Base-by-base conservation (phyloP, 306 rosid species). In the Malus fusca region DNA sequence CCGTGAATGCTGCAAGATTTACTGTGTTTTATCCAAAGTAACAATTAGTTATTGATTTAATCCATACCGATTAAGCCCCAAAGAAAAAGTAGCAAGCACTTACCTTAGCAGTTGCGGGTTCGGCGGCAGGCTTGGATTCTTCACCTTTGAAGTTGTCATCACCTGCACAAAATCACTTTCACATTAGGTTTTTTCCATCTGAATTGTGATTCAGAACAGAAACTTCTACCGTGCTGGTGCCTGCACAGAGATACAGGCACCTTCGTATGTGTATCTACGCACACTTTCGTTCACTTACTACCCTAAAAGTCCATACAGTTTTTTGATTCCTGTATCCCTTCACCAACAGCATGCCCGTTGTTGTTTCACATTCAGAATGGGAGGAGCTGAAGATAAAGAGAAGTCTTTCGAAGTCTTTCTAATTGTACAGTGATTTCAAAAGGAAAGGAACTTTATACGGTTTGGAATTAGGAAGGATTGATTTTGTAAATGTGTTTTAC, bases 131-230 rank as follows among this genome's bases (percentile, higher is more conserved):
- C 79, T 95, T 95, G 90, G 83, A 62, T 76, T 92, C 97, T 43
- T 90, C 97, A 48, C 81, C 82, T 85, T 92, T 95, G 75, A 74
- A 21, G 85, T 62, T 86, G 11, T 95, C 99, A 56, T 92, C 98
- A 82, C 97, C 99, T 95, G 87, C 79, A 83, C 43, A 60, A 79
- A 51, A 74, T 68, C 44, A 82, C 65, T 40, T 53, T 55, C 25
- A 51, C n/a, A 37, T 53, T 51, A 77, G 76, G 69, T 30, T 56
- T 23, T 64, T 58, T 22, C 10, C 73, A 42, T 60, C 5, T 77
- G 70, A 75, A 71, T 58, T 67, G 30, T 58, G 71, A 31, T 70
- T 51, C 48, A 40, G 11, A 8, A 43, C 51, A 37, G 9, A 35
- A 37, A 35, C 51, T 66, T 33, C 46, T 66, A 66, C 48, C 26